A percentile compares a stretch with the other conserved stretches of the same genome.
Evolutionary conservation across 768 basidiomycete species (phyloP).

Genomic region (Pleurotus tuoliensis): DNA sequence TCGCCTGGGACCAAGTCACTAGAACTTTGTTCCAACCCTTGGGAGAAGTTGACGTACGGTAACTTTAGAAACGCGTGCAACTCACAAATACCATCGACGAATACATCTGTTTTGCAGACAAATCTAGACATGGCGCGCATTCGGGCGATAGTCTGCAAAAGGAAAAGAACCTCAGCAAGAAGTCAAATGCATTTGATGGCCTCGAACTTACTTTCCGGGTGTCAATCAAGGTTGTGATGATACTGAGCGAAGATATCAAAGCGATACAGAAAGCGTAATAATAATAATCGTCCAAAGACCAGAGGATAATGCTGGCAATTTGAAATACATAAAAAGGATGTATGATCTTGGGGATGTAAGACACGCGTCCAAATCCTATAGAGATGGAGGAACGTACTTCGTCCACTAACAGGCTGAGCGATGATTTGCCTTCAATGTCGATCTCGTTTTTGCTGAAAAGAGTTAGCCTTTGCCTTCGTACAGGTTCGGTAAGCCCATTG

Average conservation of each 20-base stretch:
- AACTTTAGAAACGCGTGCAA: slow-evolving; percentile 8
- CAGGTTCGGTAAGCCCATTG: slow-evolving; percentile 51
- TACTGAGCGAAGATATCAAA: slow-evolving; percentile 82
- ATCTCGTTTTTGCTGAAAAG: slow-evolving; percentile 87
- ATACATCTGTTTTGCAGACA: slow-evolving; percentile 69
- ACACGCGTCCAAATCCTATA: slow-evolving; percentile 3
- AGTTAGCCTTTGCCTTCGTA: slow-evolving; percentile 59
- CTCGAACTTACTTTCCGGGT: slow-evolving; percentile 71
- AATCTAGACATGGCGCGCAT: slow-evolving; percentile 98
- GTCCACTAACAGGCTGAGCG: slow-evolving; percentile 73
- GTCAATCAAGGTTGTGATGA: slow-evolving; percentile 83
- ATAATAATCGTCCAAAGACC: slow-evolving; percentile 94
- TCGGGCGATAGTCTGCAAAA: slow-evolving; percentile 71
- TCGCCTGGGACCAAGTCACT: slow-evolving; percentile 87
- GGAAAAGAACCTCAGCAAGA: slow-evolving; percentile 4
- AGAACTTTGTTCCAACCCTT: slow-evolving; percentile 75
- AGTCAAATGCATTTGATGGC: neutral
- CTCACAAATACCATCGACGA: slow-evolving; percentile 72
- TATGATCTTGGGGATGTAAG: slow-evolving; percentile 52
- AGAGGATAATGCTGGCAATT: slow-evolving; percentile 89
- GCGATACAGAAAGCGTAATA: slow-evolving; percentile 98
- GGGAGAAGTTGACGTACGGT: neutral
- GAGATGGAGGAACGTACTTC: slow-evolving; percentile 52
- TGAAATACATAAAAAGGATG: slow-evolving; percentile 99
- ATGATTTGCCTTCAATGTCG: slow-evolving; percentile 86